Evolutionary conservation across 1,139 yeast species (phyloP), one percentile per base, ranked within the genome.

Genomic region (Lodderomyces oxycetoniae): DNA sequence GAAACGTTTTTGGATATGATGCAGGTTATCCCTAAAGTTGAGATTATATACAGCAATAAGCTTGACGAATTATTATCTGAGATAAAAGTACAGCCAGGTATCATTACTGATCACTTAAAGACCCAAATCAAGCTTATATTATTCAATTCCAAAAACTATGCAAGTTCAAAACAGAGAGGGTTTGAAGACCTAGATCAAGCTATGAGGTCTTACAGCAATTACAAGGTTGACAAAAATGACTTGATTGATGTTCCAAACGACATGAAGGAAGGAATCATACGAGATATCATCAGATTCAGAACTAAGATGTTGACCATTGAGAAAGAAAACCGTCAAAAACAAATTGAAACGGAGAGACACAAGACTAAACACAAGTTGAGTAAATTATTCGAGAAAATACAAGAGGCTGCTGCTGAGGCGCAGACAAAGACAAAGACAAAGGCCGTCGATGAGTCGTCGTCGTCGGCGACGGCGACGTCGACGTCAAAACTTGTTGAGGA

Each of bases 251-350:
- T 82, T 5, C 88, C 89, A 2, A 59, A 62, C 23, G 71, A 73
- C 28, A 63, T 76, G 59, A 58, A 76, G 31, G 80, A 77, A n/a
- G 66, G 63, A 23, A 71, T 81, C 23, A 71, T 71, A 28, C 68
- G 69, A 39, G 82, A 78, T 42, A 74, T 82, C 36, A 63, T 78
- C 33, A 74, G 71, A 42, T 82, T 82, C 50, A 59, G 91, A 46
- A 66, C 82, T 8, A 71, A 70, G 34, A 84, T 80, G 21, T 53
- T 79, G 35, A 69, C 68, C 24, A 59, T 75, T 22, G 89, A 82
- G 43, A 67, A 69, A 41, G 71, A 70, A 31, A 75, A 75, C 35
- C 63, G 81, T 29, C 70, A 67, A 34, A 63, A 64, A 37, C 80
- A 77, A 44, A 53, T 67, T 9, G 61, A 69, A 28, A 63, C 59